Percentiles rank a stretch among this genome's conserved stretches.
phyloP scores from a whole-genome alignment of 306 rosid species.

The Canavalia ensiformis region DNA sequence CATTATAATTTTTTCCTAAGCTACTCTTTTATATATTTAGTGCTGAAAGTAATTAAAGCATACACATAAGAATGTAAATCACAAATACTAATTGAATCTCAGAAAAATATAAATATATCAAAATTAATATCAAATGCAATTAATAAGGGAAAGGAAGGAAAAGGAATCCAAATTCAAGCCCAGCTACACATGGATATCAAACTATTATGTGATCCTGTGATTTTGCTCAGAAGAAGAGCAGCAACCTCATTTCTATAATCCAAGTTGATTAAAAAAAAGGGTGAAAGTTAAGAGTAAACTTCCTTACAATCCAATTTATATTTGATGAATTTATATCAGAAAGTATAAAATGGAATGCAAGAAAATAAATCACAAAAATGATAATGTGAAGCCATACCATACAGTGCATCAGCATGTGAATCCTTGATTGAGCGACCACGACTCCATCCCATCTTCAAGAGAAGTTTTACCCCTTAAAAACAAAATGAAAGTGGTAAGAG shows the following conservation, averaged over 20 bases:
- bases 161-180: background rate
- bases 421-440: conserved; percentile 95
- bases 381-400: conserved; percentile 61
- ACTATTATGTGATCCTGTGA: conserved; percentile 17
- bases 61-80: conserved; percentile 2
- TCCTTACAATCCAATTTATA: conserved; percentile 21
- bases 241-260: background rate
- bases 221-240: conserved; percentile 23
- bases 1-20: conserved; percentile 15
- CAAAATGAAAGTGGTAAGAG: conserved; percentile 37
- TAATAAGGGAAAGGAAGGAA: background rate
- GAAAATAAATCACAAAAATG: conserved; percentile 19
- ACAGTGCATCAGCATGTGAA: conserved; percentile 70
- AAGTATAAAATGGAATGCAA: conserved; percentile 29
- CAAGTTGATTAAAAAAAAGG: conserved; percentile 13
- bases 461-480: conserved; percentile 81
- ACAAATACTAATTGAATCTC: background rate
- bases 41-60: conserved; percentile 29
- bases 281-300: background rate
- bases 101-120: conserved; percentile 21
- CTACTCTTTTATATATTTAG: conserved; percentile 2
- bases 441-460: conserved; percentile 98
- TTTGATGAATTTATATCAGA: conserved; percentile 5
- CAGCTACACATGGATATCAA: conserved; percentile 1
- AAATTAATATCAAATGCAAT: conserved; percentile 11